Percentiles rank a stretch among this genome's conserved stretches.
Conservation (phyloP, 805 yeast species). For the Saccharomycopsis sp. region DNA sequence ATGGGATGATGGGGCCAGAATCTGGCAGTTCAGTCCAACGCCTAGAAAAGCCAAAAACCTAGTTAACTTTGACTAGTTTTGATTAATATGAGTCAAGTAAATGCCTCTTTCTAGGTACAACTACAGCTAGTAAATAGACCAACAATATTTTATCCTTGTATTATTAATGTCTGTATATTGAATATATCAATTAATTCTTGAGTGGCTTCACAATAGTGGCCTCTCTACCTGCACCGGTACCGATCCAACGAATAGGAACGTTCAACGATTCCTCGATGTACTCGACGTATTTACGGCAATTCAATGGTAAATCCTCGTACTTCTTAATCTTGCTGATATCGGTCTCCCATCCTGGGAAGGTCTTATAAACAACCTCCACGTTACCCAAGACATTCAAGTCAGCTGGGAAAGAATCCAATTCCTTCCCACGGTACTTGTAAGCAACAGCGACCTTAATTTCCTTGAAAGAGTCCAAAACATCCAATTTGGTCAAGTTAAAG, state of each 20-base stretch:
- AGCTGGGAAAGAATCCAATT: slow-evolving; percentile 80
- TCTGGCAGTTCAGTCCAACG: too few relatives aligned
- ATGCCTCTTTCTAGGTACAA: too few relatives aligned
- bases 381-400: slow-evolving; percentile 76
- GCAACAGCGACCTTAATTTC: slow-evolving; percentile 85
- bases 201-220: slow-evolving; percentile 15
- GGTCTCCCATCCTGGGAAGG: slow-evolving; percentile 90
- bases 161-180: too few relatives aligned
- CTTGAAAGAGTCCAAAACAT: slow-evolving; percentile 84
- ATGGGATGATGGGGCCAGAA: too few relatives aligned
- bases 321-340: slow-evolving; percentile 67
- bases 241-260: slow-evolving; percentile 93
- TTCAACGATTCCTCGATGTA: slow-evolving; percentile 79
- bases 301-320: slow-evolving; percentile 77
- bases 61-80: too few relatives aligned
- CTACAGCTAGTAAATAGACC: too few relatives aligned
- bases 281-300: slow-evolving; percentile 77
- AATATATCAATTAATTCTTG: too few relatives aligned
- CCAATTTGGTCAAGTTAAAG: slow-evolving; percentile 90
- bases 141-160: too few relatives aligned
- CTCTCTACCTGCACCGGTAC: slow-evolving; percentile 96
- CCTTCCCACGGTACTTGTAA: slow-evolving; percentile 74
- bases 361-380: slow-evolving; percentile 87
- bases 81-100: too few relatives aligned
- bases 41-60: too few relatives aligned